phyloP scores from a whole-genome alignment of 257 asterid species.

The Nicotiana benthamiana region DNA sequence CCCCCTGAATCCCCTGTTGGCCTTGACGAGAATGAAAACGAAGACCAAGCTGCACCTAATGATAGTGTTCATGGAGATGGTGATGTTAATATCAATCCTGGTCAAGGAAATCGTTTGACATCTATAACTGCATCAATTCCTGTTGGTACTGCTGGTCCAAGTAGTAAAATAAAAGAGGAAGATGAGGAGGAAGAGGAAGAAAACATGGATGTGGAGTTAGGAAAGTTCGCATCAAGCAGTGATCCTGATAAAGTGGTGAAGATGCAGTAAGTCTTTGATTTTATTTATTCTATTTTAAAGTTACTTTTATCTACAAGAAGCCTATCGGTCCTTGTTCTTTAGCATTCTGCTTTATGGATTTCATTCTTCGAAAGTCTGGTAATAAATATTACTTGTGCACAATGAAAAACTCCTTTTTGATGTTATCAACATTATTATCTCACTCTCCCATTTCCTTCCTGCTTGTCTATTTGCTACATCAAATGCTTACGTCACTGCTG shows the following conservation, averaged over 20 bases:
- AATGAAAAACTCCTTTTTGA: neutral
- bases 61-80: constrained; percentile 24
- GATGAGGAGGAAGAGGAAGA: constrained; percentile 95
- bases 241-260: constrained; percentile 76
- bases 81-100: constrained; percentile 23
- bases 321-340: neutral
- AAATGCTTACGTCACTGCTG: neutral
- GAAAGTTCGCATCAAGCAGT: constrained; percentile 50
- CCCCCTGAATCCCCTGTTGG: constrained; percentile 85
- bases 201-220: constrained; percentile 77
- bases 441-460: neutral
- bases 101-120: constrained; percentile 35
- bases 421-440: neutral
- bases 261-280: constrained; percentile 70
- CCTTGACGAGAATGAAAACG: constrained; percentile 54
- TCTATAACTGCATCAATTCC: constrained; percentile 20
- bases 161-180: constrained; percentile 63
- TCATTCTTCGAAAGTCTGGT: neutral
- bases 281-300: neutral
- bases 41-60: constrained; percentile 34
- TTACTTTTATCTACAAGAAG: neutral
- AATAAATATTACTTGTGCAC: neutral
- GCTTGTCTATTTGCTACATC: neutral
- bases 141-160: constrained; percentile 30
- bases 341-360: neutral